These are phyloP conservation scores for Lepidium africanum DNA, from an alignment of 345 rosid genomes.

Conservation along the genomic window DNA sequence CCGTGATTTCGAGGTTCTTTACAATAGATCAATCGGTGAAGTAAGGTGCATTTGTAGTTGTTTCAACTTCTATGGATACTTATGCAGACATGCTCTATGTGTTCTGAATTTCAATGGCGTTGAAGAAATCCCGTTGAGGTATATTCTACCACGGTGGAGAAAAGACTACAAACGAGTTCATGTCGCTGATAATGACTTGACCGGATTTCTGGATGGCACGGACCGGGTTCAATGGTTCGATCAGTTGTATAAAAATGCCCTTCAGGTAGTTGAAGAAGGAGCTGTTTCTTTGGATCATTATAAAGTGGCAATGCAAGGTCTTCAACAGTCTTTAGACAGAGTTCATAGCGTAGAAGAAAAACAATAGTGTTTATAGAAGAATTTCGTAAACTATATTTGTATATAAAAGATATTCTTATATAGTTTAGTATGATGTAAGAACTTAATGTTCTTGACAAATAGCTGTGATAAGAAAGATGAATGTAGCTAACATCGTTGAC, in stretches of 20 bases:
- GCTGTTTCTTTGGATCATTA: constrained; percentile 54
- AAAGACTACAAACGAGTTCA: constrained; percentile 55
- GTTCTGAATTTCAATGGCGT: constrained; percentile 70
- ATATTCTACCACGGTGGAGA: constrained; percentile 57
- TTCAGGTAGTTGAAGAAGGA: constrained; percentile 71
- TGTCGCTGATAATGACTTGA: constrained; percentile 26
- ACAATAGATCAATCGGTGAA: constrained; percentile 65
- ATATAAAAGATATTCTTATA: neutral
- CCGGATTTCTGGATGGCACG: neutral
- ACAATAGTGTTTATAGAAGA: constrained; percentile 6
- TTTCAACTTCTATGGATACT: constrained; percentile 73
- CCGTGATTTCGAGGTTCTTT: constrained; percentile 63
- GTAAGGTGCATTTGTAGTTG: constrained; percentile 83
- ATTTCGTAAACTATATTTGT: constrained; percentile 6
- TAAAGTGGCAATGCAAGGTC: constrained; percentile 46
- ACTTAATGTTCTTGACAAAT: neutral
- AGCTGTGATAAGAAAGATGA: neutral
- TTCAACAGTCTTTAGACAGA: constrained; percentile 44
- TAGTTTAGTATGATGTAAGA: neutral
- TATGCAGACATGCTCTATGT: constrained; percentile 78
- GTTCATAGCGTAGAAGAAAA: constrained; percentile 45
- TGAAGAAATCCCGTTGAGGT: constrained; percentile 57
- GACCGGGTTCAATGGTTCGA: constrained; percentile 44
- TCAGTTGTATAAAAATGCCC: constrained; percentile 45
- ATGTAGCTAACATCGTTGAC: neutral